Base-by-base conservation (phyloP, 1,284 basidiomycete genomes). In the Thelephora terrestris region DNA sequence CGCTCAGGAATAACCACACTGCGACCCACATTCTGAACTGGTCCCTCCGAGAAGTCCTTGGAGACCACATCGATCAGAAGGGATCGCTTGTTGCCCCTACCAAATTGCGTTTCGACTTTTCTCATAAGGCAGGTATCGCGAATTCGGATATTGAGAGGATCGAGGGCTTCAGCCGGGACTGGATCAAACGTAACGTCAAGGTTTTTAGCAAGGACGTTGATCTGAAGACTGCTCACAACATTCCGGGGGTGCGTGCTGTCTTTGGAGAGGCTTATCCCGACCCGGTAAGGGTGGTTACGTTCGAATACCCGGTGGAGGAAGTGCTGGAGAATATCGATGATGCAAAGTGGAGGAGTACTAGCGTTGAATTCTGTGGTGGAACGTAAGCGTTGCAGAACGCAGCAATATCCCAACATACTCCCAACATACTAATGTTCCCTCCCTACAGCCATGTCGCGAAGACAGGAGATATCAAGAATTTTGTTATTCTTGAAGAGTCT, bases 211-310 rank as follows among this genome's bases (percentile, higher is more conserved):
- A 91, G 64, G 92, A 99, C 52, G 68, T 99, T 50, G 71, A 81
- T 45, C 73, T 99, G n/a, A 75, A 79, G 49, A 75, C 75, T 7
- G 94, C 92, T 0, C 79, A 84, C 58, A 82, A 87, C 66, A 97
- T 99, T 51, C 82, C 93, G 20, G 95, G 96, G 16, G 67, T 99
- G 29, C 78, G 95, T 35, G 96, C 96, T 4, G 96, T 99, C 29
- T 99, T 99, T 61, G 95, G 95, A 43, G 95, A 99, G 70, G 78
- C 90, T 2, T 99, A 99, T 64, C 95, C 95, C 3, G 94, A 99
- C 66, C 95, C 95, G 2, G 95, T 99, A 17, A 78, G 95, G 39
- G 92, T 99, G 1, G 96, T 99, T 12, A 79, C 89, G 9, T 73
- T 99, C 38, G 92, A 90, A 61, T 92, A 78, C 61, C 80, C 85